phyloP scores from a whole-genome alignment of 345 rosid genomes.

The Trapa bicornis region DNA sequence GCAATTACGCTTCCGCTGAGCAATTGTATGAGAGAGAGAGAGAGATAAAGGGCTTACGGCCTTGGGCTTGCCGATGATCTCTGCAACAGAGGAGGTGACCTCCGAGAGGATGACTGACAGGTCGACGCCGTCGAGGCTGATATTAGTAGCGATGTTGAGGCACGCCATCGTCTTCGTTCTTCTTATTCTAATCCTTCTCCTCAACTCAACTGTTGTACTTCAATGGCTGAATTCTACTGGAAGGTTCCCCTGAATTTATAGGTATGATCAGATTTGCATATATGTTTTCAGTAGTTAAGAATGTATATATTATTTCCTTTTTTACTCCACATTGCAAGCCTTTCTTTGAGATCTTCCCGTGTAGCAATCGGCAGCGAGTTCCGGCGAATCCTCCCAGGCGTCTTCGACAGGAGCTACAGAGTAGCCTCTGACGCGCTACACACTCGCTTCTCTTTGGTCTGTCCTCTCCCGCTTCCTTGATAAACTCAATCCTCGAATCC shows the following conservation, averaged over 20 bases:
- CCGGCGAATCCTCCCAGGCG: conserved; percentile 3
- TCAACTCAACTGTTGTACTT: too few species aligned
- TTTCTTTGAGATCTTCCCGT: neutral
- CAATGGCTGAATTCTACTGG: too few species aligned
- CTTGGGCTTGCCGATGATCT: conserved; percentile 33
- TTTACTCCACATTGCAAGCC: neutral
- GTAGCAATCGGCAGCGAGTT: conserved; percentile 1
- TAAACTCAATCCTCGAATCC: conserved; percentile 42
- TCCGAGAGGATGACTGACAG: conserved; percentile 32
- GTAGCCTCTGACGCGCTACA: conserved; percentile 19
- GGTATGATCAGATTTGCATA: too few species aligned
- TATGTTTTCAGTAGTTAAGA: too few species aligned
- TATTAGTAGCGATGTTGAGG: conserved; percentile 24
- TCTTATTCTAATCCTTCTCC: neutral
- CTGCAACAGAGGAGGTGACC: conserved; percentile 33
- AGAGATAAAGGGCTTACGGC: conserved; percentile 13
- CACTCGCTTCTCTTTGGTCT: conserved; percentile 47
- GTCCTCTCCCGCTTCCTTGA: conserved; percentile 39
- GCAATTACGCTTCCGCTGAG: too few species aligned
- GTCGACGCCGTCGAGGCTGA: conserved; percentile 23
- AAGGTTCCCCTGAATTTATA: too few species aligned
- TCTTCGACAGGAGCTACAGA: conserved; percentile 8
- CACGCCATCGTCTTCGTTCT: conserved; percentile 20
- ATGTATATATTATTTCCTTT: too few species aligned
- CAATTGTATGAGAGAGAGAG: too few species aligned